phyloP scores from a whole-genome alignment of 2,329 filamentous ascomycete genomes.

The Botrytis tulipae region DNA sequence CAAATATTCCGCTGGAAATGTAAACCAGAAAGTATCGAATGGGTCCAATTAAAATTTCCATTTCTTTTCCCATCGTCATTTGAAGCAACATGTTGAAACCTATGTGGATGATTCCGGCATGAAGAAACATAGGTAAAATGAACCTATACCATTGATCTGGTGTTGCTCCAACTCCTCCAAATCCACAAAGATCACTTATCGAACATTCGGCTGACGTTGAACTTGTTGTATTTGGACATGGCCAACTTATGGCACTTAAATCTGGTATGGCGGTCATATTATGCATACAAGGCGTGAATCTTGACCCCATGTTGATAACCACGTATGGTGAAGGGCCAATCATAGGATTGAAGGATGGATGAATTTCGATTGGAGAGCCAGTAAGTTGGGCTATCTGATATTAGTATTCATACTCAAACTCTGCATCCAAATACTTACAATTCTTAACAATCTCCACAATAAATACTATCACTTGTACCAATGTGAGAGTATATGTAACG shows the following conservation, averaged over 20 bases:
- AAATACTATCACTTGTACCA: conserved; percentile 79
- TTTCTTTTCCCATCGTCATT: conserved; percentile 83
- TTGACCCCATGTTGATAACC: conserved; percentile 94
- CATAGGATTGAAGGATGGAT: conserved; percentile 93
- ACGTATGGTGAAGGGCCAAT: conserved; percentile 90
- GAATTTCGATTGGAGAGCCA: conserved; percentile 53
- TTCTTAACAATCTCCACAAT: conserved; percentile 85
- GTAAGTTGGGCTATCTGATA: conserved; percentile 63
- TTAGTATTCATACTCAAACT: conserved; percentile 20
- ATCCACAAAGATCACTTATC: conserved; percentile 80
- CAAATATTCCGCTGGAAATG: conserved; percentile 87
- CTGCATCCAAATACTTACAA: conserved; percentile 53
- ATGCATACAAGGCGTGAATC: conserved; percentile 94
- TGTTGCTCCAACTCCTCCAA: conserved; percentile 51
- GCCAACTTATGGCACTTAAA: conserved; percentile 57
- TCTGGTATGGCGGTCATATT: conserved; percentile 66
- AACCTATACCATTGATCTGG: conserved; percentile 98
- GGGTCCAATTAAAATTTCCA: conserved; percentile 86
- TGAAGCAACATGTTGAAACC: conserved; percentile 93
- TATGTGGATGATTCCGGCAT: conserved; percentile 91
- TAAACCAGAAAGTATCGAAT: conserved; percentile 90
- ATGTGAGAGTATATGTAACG: conserved; percentile 77
- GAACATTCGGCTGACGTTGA: conserved; percentile 60
- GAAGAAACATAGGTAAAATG: conserved; percentile 92
- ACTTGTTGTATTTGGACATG: conserved; percentile 77